Percentiles rank a stretch among this genome's conserved stretches.
Evolutionary conservation across 257 asterid species (phyloP).

Genomic region (Fraxinus anomala): DNA sequence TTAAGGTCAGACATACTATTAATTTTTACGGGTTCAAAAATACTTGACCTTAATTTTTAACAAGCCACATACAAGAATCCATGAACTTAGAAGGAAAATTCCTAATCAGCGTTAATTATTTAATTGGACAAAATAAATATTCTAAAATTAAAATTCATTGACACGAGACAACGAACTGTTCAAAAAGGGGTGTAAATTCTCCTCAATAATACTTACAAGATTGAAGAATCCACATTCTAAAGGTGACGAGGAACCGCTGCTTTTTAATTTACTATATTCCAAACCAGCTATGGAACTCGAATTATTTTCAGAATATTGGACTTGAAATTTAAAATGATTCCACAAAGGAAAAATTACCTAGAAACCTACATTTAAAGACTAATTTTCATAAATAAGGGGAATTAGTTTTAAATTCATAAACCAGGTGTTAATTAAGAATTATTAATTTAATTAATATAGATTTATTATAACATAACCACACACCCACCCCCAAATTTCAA

Average conservation of each 20-base stretch:
- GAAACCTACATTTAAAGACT: too few relatives aligned
- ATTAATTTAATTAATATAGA: too few relatives aligned
- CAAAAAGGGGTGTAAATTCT: conserved; percentile 30
- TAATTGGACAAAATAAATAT: conserved; percentile 46
- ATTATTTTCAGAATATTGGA: background rate
- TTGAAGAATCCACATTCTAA: conserved; percentile 43
- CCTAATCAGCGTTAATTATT: conserved; percentile 21
- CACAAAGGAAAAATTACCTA: too few relatives aligned
- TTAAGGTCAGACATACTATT: too few relatives aligned
- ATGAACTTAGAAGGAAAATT: conserved; percentile 44
- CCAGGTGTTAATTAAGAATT: too few relatives aligned
- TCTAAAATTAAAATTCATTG: conserved; percentile 34
- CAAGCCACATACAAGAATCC: background rate
- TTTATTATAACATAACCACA: too few relatives aligned
- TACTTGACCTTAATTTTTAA: background rate
- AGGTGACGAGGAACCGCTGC: conserved; percentile 40
- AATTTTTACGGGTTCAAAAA: conserved; percentile 10
- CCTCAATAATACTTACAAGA: conserved; percentile 45
- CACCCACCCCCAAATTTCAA: too few relatives aligned
- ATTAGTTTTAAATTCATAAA: too few relatives aligned
- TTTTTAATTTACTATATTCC: conserved; percentile 23
- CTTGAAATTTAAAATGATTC: background rate
- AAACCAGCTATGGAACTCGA: background rate
- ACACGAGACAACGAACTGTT: conserved; percentile 42
- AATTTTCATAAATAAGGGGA: too few relatives aligned